These are phyloP conservation scores for Candida piceae DNA, from an alignment of 805 yeast genomes.

Conservation along the genomic window DNA sequence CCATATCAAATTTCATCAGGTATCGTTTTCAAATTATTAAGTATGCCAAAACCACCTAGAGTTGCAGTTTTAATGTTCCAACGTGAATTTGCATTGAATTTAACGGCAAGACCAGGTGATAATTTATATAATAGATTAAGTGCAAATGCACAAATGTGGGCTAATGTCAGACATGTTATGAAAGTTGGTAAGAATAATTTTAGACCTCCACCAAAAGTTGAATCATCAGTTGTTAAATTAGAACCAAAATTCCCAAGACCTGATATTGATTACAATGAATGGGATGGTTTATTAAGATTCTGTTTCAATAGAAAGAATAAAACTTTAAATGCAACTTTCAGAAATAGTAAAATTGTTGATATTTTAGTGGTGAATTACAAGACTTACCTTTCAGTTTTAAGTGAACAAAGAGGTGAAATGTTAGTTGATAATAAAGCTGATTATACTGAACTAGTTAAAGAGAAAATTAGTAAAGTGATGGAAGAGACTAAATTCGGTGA, in stretches of 20 bases:
- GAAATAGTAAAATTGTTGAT: constrained; percentile 69
- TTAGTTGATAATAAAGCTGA: constrained; percentile 39
- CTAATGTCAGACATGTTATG: constrained; percentile 97
- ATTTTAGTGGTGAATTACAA: constrained; percentile 86
- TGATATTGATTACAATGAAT: constrained; percentile 86
- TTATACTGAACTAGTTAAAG: constrained; percentile 49
- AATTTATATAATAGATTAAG: constrained; percentile 85
- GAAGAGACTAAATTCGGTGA: constrained; percentile 76
- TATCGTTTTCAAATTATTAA: constrained; percentile 83
- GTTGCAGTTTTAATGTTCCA: constrained; percentile 96
- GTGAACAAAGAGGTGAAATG: constrained; percentile 44
- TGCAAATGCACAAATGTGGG: constrained; percentile 99
- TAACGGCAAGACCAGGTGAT: constrained; percentile 97
- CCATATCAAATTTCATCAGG: constrained; percentile 98
- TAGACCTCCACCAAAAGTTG: constrained; percentile 98
- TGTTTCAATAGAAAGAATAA: constrained; percentile 91
- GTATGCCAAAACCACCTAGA: constrained; percentile 91
- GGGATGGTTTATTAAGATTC: constrained; percentile 94
- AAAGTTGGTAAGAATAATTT: constrained; percentile 96
- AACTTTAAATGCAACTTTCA: constrained; percentile 90
- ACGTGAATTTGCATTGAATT: constrained; percentile 90
- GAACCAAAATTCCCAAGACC: constrained; percentile 93
- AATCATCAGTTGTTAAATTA: constrained; percentile 89
- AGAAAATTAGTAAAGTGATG: constrained; percentile 68
- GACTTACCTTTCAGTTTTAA: constrained; percentile 52